A percentile compares a stretch with the other conserved stretches of the same genome.
Conservation (phyloP, 2,329 filamentous ascomycete genomes). For the Botrytis tulipae region DNA sequence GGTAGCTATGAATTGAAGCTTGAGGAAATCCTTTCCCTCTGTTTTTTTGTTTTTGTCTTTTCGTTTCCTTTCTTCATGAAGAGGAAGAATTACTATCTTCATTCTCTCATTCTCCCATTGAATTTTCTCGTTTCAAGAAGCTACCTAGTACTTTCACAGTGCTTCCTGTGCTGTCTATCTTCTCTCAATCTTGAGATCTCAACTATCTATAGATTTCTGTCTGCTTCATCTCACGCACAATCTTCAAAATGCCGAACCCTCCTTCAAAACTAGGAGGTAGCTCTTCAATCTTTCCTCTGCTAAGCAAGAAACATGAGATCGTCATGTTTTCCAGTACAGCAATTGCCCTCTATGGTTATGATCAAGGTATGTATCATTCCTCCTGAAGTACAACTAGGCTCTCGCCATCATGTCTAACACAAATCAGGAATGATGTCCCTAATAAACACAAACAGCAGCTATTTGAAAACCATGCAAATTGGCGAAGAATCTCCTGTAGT, state of each 20-base stretch:
- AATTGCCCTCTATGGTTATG: conserved; percentile 73
- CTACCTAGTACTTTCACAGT: too few species aligned
- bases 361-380: conserved; percentile 56
- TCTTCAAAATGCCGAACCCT: conserved; percentile 37
- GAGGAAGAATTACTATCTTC: not conserved
- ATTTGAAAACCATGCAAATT: conserved; percentile 58
- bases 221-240: not conserved
- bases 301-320: conserved; percentile 41
- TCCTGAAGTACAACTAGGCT: not conserved
- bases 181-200: not conserved
- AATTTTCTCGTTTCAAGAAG: not conserved
- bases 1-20: not conserved
- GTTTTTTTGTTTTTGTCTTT: not conserved
- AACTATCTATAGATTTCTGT: not conserved
- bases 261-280: conserved; percentile 30
- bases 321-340: conserved; percentile 43
- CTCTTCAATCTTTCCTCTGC: conserved; percentile 30
- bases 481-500: conserved; percentile 21
- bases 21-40: not conserved
- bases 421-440: conserved; percentile 67
- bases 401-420: not conserved
- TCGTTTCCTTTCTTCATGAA: not conserved
- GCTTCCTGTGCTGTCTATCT: not conserved
- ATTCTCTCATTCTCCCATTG: not conserved
- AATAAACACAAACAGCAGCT: conserved; percentile 55